Conservation (phyloP, 2,329 filamentous ascomycete genomes). For the Penicillium psychrosexuale region DNA sequence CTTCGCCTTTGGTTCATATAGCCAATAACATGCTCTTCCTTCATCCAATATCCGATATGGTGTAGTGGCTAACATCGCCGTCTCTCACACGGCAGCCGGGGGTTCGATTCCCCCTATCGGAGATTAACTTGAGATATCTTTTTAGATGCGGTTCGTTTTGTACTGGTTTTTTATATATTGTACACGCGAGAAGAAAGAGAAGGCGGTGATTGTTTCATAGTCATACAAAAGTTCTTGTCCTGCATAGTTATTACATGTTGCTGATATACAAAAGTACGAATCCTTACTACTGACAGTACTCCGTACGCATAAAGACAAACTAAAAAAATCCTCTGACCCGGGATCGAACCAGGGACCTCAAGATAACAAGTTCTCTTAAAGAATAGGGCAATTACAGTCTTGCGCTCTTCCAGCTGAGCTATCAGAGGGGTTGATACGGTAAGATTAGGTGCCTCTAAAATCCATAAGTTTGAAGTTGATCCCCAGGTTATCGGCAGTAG, state of each 20-base stretch:
- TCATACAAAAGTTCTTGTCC: no score
- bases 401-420: conserved; percentile 2
- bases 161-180: no score
- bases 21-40: no score
- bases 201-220: no score
- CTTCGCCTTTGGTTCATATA: no score
- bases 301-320: no score
- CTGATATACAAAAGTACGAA: no score
- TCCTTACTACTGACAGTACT: no score
- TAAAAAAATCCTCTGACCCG: background rate
- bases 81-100: conserved; percentile 32
- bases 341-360: conserved; percentile 1
- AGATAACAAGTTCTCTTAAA: background rate
- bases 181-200: no score
- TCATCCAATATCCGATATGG: conserved; percentile 23
- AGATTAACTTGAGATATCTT: background rate
- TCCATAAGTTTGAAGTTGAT: background rate
- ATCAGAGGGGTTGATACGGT: background rate
- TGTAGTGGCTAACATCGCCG: conserved; percentile 32
- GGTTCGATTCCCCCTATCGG: conserved; percentile 32
- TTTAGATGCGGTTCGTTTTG: background rate
- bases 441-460: accelerated
- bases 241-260: no score
- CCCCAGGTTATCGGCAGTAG: background rate
- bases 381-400: background rate